A percentile compares a stretch with the other conserved stretches of the same genome.
Evolutionary conservation across 345 rosid genomes (phyloP).

Genomic region (Heritiera littoralis): DNA sequence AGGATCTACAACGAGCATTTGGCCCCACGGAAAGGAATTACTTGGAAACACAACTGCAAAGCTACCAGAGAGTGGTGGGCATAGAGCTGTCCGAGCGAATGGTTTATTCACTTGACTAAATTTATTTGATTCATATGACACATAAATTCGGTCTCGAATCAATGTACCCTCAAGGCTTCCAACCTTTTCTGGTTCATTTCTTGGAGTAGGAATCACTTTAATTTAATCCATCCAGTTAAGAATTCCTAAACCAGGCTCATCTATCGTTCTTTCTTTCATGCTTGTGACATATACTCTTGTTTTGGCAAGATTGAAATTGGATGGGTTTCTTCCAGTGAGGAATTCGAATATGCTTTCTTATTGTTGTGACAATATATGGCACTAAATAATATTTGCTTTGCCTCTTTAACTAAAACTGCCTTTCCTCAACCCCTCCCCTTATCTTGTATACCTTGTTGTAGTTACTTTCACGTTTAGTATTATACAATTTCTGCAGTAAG

Average conservation of each 20-base stretch:
- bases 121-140: neutral
- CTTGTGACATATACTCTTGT: constrained; percentile 5
- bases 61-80: constrained; percentile 67
- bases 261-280: neutral
- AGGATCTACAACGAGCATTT: constrained; percentile 52
- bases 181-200: neutral
- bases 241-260: neutral
- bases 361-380: constrained; percentile 2
- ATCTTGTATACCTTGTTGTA: neutral
- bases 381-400: constrained; percentile 17
- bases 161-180: neutral
- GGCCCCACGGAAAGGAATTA: constrained; percentile 35
- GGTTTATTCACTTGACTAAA: constrained; percentile 59
- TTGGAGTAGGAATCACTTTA: neutral
- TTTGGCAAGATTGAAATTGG: neutral
- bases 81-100: constrained; percentile 64
- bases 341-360: neutral
- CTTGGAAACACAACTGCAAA: constrained; percentile 57
- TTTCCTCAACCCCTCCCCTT: neutral
- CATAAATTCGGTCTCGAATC: neutral
- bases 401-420: neutral
- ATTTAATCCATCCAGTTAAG: constrained; percentile 1
- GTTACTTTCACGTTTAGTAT: neutral
- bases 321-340: neutral
- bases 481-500: neutral